Evolutionary conservation across 2,329 filamentous ascomycete genomes (phyloP), one percentile per base, ranked within the genome.

Genomic region (Exophiala sp.): DNA sequence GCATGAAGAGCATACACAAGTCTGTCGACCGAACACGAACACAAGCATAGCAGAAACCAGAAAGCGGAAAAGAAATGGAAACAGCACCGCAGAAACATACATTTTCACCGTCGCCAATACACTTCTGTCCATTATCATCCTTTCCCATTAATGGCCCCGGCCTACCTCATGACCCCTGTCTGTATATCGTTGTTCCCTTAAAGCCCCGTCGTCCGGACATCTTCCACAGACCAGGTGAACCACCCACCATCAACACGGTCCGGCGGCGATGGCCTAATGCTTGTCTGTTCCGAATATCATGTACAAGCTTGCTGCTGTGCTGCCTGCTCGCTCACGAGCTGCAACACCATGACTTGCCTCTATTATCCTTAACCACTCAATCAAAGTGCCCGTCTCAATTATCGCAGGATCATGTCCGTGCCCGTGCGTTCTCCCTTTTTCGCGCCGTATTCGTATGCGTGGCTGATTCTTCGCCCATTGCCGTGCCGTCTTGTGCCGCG

Each of bases 381-480:
- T 32, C 29, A 32, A 7, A 3, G 29, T 32, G 3, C 11, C 29
- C 11, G 29, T 32, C 29, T 32, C 29, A 32, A 32, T 32, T 32
- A 32, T 32, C n/a, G 29, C 6, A 32, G 29, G 11, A 7, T 32
- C 29, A 32, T 32, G 29, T 16, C 14, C 34, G 6, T 8, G 18
- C 19, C 13, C 16, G 14, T 19, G 34, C 14, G 14, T 19, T 6
- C 14, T 37, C 16, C 9, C 13, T 37, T 37, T 37, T 13, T 9
- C n/a, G 14, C 18, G 34, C 34, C 34, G 13, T 37, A 37, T 18
- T 37, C 34, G 37, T 50, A 46, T 50, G 48, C 27, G 27, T 50
- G 48, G 47, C 48, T 30, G 24, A 38, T 19, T 10, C n/a, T 46
- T 27, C 37, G 22, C 18, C 42, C 37, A 10, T 29, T 46, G 37